Base-by-base conservation (phyloP, 192 early-diverging fungal species). In the Coemansia guatemalensis region DNA sequence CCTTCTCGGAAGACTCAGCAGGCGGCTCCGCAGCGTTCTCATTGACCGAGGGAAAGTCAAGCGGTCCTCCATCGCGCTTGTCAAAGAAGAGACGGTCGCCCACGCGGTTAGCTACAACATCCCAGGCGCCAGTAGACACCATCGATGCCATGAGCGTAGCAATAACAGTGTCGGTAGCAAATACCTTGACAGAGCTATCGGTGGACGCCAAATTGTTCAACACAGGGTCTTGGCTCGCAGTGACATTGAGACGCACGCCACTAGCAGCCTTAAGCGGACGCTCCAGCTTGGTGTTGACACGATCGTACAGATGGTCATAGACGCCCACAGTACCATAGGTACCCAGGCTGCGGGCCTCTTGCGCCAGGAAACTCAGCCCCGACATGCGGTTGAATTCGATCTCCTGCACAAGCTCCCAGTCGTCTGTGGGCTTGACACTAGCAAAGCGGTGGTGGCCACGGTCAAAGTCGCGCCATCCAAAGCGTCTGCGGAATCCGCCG, bases 11-110 rank as follows among this genome's bases (percentile, higher is more conserved):
- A n/a, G 79, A 73, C 60, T 99, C 97, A 23, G 91, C 82, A 21
- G 97, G 96, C 17, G 93, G 93, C 60, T 95, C 93, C 8, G 77
- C 76, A 9, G 95, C 92, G 82, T 97, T 98, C 76, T 99, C 97
- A 73, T 99, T 97, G 41, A 99, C 97, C 44, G 90, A 88, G 5
- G 92, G 78, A 62, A 90, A 90, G 74, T 99, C 95, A 67, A 85
- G n/a, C 6, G 73, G 63, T 14, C 92, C 91, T 52, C 90, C 92
- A 33, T 88, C 84, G 49, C 97, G 87, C 83, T 95, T 97, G 75
- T 99, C 97, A 49, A 99, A 84, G 73, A 89, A 89, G 49, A 99
- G 77, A 76, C 90, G 87, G 67, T 88, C 88, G 56, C 85, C 88
- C 12, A 83, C 81, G 65, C 94, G 92, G 68, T 85, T 93, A 55